These are phyloP conservation scores for Phytophthora multivora DNA, from an alignment of 352 stramenopile species.

Conservation along the genomic window DNA sequence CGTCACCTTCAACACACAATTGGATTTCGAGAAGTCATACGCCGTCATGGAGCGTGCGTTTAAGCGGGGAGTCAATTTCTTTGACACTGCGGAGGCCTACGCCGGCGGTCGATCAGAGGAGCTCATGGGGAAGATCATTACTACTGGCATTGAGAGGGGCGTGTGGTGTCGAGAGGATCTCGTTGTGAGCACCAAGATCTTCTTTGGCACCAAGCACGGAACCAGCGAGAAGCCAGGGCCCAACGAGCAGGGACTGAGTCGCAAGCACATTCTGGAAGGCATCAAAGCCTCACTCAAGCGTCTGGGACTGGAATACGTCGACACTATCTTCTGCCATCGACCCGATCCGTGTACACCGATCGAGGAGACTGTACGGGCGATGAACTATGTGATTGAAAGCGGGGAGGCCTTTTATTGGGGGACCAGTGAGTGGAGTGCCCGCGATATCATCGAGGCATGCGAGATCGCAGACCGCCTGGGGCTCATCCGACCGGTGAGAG, in stretches of 20 bases:
- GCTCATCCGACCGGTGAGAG: constrained; percentile 38
- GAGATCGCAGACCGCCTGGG: constrained; percentile 50
- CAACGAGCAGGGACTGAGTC: constrained; percentile 38
- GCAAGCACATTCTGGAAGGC: constrained; percentile 48
- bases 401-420: constrained; percentile 70
- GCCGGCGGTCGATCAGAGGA: constrained; percentile 45
- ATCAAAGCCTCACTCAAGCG: constrained; percentile 45
- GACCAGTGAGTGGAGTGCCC: constrained; percentile 67
- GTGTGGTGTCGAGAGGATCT: constrained; percentile 58
- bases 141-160: constrained; percentile 45
- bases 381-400: constrained; percentile 62
- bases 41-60: constrained; percentile 54
- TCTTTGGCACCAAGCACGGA: constrained; percentile 37
- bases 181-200: constrained; percentile 73
- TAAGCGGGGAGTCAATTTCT: constrained; percentile 67
- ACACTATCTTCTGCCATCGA: constrained; percentile 60
- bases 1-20: constrained; percentile 50
- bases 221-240: constrained; percentile 19
- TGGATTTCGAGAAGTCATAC: constrained; percentile 57
- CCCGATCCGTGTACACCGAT: constrained; percentile 54
- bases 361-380: constrained; percentile 60
- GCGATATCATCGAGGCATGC: constrained; percentile 66
- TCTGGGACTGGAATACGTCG: constrained; percentile 52
- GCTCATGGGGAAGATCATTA: constrained; percentile 60
- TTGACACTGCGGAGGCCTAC: constrained; percentile 68